A percentile compares a stretch with the other conserved stretches of the same genome.
Evolutionary conservation across 75 land plant species (phyloP).

Genomic region (Sequoia sempervirens): DNA sequence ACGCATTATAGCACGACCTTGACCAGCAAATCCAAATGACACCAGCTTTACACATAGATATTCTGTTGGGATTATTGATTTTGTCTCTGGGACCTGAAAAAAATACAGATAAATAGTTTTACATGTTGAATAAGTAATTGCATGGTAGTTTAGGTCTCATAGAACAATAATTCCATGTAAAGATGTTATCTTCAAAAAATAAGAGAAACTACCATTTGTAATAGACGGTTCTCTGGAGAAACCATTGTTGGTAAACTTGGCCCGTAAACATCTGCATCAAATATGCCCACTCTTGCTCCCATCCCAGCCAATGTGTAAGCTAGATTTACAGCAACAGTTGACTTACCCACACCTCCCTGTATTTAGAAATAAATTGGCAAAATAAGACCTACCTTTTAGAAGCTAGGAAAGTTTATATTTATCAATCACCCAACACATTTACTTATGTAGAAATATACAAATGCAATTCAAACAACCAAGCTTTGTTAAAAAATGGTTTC

Average conservation of each 20-base stretch:
- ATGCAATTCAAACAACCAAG: too few species aligned
- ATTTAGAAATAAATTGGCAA: conserved; percentile 13
- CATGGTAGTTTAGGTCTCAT: neutral
- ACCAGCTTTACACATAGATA: conserved; percentile 94
- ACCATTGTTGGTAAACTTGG: conserved; percentile 99
- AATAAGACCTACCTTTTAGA: neutral
- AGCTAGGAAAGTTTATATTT: too few species aligned
- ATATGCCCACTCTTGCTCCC: conserved; percentile 98
- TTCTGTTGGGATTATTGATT: conserved; percentile 83
- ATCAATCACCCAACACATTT: too few species aligned
- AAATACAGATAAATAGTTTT: conserved; percentile 6
- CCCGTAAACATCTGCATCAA: conserved; percentile 98
- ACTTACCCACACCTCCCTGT: conserved; percentile 98
- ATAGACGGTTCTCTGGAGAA: conserved; percentile 76
- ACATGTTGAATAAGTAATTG: neutral
- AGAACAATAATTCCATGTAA: neutral
- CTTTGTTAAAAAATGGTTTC: too few species aligned
- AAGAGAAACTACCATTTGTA: conserved; percentile 77
- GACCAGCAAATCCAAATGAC: conserved; percentile 97
- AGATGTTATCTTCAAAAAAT: neutral
- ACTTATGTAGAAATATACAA: too few species aligned
- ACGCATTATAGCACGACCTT: conserved; percentile 98
- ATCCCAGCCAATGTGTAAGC: conserved; percentile 95
- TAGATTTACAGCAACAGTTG: conserved; percentile 95
- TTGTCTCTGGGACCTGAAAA: conserved; percentile 81